Evolutionary conservation across 2,329 filamentous ascomycete species (phyloP).

Genomic region (Rhexocercosporidium sp.): DNA sequence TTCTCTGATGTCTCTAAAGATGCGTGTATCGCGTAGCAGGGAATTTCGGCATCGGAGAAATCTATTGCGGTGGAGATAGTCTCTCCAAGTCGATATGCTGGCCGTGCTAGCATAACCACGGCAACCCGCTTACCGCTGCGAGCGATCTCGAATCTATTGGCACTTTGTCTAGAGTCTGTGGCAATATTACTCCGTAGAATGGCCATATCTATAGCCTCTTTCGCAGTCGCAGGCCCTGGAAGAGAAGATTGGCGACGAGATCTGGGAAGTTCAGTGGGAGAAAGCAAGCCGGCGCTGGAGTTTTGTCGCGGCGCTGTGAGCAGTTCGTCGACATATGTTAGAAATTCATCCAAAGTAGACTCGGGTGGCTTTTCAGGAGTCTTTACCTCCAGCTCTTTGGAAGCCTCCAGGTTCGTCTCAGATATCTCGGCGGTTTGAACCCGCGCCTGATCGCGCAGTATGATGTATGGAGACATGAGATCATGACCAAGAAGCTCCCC

Average conservation of each 20-base stretch:
- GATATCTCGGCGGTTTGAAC: conserved; percentile 37
- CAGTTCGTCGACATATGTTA: conserved; percentile 78
- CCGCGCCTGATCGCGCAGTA: conserved; percentile 79
- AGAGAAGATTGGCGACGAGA: conserved; percentile 60
- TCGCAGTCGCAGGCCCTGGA: conserved; percentile 67
- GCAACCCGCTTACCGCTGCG: conserved; percentile 91
- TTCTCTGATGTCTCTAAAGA: conserved; percentile 87
- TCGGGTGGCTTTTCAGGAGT: conserved; percentile 43
- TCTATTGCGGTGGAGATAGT: conserved; percentile 84
- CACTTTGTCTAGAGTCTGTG: conserved; percentile 72
- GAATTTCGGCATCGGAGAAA: conserved; percentile 76
- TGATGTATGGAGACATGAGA: conserved; percentile 90
- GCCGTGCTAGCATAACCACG: conserved; percentile 85
- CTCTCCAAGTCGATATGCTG: conserved; percentile 89
- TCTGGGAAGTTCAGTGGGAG: conserved; percentile 66
- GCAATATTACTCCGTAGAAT: conserved; percentile 82
- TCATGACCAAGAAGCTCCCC: conserved; percentile 93
- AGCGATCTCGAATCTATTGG: conserved; percentile 95
- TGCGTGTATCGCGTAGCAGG: conserved; percentile 84
- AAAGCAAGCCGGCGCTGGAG: conserved; percentile 66
- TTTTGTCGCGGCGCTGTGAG: conserved; percentile 63
- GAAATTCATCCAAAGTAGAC: conserved; percentile 65
- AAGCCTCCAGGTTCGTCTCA: conserved; percentile 17
- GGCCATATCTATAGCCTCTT: conserved; percentile 88
- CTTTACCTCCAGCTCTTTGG: conserved; percentile 27